These are phyloP conservation scores for Vitis labrusca DNA, from an alignment of 164 flowering plant genomes.

Conservation along the genomic window DNA sequence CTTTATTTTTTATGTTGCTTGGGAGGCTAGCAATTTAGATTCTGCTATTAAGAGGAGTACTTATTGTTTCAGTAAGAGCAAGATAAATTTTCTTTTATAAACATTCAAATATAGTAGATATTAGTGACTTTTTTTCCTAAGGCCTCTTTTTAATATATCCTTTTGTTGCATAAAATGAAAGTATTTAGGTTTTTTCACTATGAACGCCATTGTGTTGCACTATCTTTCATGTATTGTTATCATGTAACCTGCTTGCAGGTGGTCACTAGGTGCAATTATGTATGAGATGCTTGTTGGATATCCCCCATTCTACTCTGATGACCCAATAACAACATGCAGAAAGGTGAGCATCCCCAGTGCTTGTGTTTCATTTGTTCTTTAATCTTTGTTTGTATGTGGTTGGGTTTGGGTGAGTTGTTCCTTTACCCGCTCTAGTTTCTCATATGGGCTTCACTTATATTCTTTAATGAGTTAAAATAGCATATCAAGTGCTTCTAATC, in stretches of 20 bases:
- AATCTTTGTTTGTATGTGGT: not conserved
- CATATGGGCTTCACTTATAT: no score
- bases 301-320: conserved; percentile 74
- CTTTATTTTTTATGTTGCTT: not conserved
- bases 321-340: conserved; percentile 68
- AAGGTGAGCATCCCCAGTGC: conserved; percentile 36
- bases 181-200: no score
- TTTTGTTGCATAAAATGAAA: no score
- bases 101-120: no score
- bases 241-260: conserved; percentile 37
- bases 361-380: not conserved
- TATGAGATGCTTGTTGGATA: conserved; percentile 81
- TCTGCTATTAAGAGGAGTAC: not conserved
- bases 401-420: not conserved
- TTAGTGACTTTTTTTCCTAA: no score
- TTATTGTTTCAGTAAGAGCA: no score
- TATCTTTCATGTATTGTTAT: not conserved
- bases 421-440: no score
- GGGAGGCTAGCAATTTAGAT: not conserved
- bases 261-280: conserved; percentile 84
- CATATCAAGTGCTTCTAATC: no score
- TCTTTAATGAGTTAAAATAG: no score
- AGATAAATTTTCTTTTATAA: no score
- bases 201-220: no score
- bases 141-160: no score